These are phyloP conservation scores for Casuarina glauca DNA, from an alignment of 306 rosid species.

Conservation along the genomic window DNA sequence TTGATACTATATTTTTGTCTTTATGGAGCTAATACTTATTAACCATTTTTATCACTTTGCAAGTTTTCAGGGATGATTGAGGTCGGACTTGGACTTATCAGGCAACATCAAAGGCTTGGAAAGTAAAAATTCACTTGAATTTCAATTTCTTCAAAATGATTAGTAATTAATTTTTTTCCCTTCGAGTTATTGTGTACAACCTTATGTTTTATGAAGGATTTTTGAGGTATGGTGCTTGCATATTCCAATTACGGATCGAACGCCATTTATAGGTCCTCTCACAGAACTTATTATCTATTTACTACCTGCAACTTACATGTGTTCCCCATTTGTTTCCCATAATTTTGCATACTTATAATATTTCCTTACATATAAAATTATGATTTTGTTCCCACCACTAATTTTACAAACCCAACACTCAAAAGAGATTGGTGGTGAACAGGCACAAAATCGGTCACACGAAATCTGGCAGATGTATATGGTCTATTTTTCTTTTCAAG, in stretches of 20 bases:
- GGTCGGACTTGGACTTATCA: constrained; percentile 76
- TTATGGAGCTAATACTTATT: background rate
- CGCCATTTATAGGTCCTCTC: constrained; percentile 61
- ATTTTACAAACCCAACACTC: background rate
- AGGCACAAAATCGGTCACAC: constrained; percentile 1
- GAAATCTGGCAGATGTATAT: background rate
- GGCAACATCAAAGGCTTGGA: constrained; percentile 63
- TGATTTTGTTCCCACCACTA: background rate
- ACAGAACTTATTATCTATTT: background rate
- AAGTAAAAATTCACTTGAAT: constrained; percentile 46
- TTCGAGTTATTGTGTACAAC: background rate
- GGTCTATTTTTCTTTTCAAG: background rate
- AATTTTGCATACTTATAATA: too few species aligned
- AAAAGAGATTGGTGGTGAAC: constrained; percentile 16
- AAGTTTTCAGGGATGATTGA: constrained; percentile 71
- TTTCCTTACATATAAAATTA: too few species aligned
- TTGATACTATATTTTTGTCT: too few species aligned
- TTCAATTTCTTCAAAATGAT: constrained; percentile 2
- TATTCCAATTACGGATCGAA: constrained; percentile 75
- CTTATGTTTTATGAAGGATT: constrained; percentile 45
- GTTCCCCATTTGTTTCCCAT: background rate
- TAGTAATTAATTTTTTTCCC: background rate
- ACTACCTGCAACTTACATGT: background rate
- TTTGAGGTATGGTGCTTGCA: constrained; percentile 92
- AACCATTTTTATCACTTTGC: background rate